Evolutionary conservation across 2,329 filamentous ascomycete genomes (phyloP).

Genomic region (Verticillium nonalfalfae): DNA sequence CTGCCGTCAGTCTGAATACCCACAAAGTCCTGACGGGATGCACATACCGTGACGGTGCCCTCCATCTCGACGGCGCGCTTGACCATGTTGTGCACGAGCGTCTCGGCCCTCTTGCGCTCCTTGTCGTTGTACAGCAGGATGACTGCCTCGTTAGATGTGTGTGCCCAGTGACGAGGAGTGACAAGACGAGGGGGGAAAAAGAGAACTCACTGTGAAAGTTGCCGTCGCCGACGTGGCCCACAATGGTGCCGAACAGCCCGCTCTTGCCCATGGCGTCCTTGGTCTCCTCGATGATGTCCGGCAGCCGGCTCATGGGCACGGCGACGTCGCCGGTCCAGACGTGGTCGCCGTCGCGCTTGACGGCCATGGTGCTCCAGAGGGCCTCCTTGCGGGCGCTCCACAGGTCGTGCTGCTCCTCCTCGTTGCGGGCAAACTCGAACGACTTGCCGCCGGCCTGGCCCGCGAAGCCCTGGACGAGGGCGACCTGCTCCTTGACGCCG

Average conservation of each 20-base stretch:
- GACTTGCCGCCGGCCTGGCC: constrained; percentile 54
- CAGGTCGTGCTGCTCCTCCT: constrained; percentile 67
- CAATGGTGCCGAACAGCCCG: constrained; percentile 43
- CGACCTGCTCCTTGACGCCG: constrained; percentile 73
- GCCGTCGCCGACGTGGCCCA: constrained; percentile 70
- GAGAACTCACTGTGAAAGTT: constrained; percentile 62
- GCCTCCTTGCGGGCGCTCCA: constrained; percentile 83
- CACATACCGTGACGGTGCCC: constrained; percentile 66
- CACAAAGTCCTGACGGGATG: neutral
- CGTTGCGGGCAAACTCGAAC: constrained; percentile 70
- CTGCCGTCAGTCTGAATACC: constrained; percentile 2
- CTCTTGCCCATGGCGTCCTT: constrained; percentile 36
- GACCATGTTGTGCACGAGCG: constrained; percentile 75
- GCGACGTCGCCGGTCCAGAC: constrained; percentile 87
- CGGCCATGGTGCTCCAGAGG: constrained; percentile 71
- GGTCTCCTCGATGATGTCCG: constrained; percentile 72
- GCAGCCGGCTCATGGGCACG: constrained; percentile 68
- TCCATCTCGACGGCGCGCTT: constrained; percentile 80
- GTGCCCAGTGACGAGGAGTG: too few species aligned
- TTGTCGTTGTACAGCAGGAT: constrained; percentile 57
- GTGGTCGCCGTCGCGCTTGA: constrained; percentile 57
- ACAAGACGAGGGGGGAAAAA: neutral
- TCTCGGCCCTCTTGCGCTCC: constrained; percentile 61
- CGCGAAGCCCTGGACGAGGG: constrained; percentile 58
- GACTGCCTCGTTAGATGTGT: constrained; percentile 23